Percentiles rank a stretch among this genome's conserved stretches.
These are phyloP conservation scores for Urostyla sp. DNA, from an alignment of 73 alveolate species.

Conservation along the genomic window DNA sequence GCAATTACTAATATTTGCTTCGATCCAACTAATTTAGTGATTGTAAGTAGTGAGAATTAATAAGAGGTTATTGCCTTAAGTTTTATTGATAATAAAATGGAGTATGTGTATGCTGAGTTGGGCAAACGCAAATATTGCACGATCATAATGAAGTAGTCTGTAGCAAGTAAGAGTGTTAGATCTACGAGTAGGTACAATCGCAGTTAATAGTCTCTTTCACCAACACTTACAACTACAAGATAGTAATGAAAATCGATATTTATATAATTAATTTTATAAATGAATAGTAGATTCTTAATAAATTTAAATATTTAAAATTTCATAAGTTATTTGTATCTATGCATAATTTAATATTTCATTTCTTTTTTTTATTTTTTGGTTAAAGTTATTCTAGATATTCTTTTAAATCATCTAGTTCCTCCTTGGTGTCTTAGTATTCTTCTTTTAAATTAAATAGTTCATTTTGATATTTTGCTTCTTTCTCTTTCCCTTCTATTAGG, in stretches of 20 bases:
- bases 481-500: neutral
- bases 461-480: neutral
- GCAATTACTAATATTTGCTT: conserved; percentile 13
- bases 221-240: too few species aligned
- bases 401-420: conserved; percentile 8
- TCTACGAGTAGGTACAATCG: too few species aligned
- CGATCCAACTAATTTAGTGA: conserved; percentile 32
- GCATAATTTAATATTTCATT: neutral
- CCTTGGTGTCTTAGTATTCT: neutral
- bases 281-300: too few species aligned
- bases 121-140: conserved; percentile 57
- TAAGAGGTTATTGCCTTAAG: conserved; percentile 25
- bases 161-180: neutral
- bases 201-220: too few species aligned
- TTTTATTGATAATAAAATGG: conserved; percentile 27
- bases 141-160: neutral
- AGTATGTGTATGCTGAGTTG: conserved; percentile 46
- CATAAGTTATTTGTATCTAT: too few species aligned
- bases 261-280: too few species aligned
- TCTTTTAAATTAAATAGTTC: neutral
- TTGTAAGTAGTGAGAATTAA: neutral
- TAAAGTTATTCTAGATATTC: too few species aligned
- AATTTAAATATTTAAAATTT: too few species aligned
- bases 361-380: conserved; percentile 29
- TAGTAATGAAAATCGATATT: too few species aligned